These are phyloP conservation scores for Sclerotinia borealis DNA, from an alignment of 2,329 filamentous ascomycete species.

Conservation along the genomic window DNA sequence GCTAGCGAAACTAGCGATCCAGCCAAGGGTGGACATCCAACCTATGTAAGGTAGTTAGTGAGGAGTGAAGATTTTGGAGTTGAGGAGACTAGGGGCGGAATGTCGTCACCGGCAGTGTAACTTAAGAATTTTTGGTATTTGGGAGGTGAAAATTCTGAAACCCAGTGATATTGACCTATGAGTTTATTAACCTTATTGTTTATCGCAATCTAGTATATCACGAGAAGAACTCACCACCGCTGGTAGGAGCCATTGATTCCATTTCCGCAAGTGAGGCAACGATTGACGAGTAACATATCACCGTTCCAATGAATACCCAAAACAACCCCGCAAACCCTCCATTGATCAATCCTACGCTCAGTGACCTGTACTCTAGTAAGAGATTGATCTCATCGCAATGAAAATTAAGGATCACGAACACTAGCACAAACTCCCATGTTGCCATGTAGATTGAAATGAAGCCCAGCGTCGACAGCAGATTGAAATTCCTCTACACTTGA, in stretches of 20 bases:
- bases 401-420: constrained; percentile 22
- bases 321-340: constrained; percentile 34
- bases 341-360: constrained; percentile 31
- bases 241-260: constrained; percentile 26
- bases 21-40: constrained; percentile 42
- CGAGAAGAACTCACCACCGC: constrained; percentile 16
- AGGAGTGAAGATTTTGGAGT: not conserved
- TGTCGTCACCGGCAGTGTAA: constrained; percentile 40
- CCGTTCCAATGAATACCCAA: constrained; percentile 36
- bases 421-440: constrained; percentile 40
- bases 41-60: constrained; percentile 27
- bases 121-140: constrained; percentile 46
- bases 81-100: not conserved
- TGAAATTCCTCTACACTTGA: constrained; percentile 34
- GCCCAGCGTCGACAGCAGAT: constrained; percentile 38
- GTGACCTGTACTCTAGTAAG: constrained; percentile 11
- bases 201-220: no score
- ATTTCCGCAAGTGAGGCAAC: constrained; percentile 27
- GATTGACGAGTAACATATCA: constrained; percentile 29
- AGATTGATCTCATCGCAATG: not conserved
- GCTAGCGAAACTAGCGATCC: constrained; percentile 39
- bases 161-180: constrained; percentile 54
- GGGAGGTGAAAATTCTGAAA: constrained; percentile 46
- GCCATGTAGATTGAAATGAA: constrained; percentile 39
- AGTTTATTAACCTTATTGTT: constrained; percentile 32